Evolutionary conservation across 306 rosid genomes (phyloP).

Genomic region (Canavalia gladiata): DNA sequence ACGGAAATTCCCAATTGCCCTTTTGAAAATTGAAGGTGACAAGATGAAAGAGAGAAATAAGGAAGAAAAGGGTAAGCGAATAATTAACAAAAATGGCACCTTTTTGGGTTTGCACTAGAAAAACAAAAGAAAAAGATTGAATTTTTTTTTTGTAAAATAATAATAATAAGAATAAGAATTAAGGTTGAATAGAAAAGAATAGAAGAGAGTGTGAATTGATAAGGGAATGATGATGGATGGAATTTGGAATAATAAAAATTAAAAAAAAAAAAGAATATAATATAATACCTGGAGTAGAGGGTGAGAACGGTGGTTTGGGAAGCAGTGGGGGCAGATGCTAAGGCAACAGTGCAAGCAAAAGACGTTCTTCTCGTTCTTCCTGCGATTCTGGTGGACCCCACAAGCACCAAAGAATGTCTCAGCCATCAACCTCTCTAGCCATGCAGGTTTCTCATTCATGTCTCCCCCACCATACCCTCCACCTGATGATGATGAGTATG

Average conservation of each 20-base stretch:
- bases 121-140: neutral
- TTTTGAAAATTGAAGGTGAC: conserved; percentile 25
- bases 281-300: conserved; percentile 90
- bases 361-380: conserved; percentile 98
- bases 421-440: conserved; percentile 81
- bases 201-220: neutral
- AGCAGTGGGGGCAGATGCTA: conserved; percentile 94
- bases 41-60: conserved; percentile 17
- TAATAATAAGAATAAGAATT: too few relatives aligned
- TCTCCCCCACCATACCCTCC: conserved; percentile 42
- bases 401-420: conserved; percentile 94
- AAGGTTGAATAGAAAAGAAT: too few relatives aligned
- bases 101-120: neutral
- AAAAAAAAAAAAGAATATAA: neutral
- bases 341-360: conserved; percentile 92
- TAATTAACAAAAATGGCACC: neutral
- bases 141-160: too few relatives aligned
- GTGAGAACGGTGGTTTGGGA: conserved; percentile 76
- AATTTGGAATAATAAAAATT: neutral
- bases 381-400: conserved; percentile 80
- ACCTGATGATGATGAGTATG: conserved; percentile 29
- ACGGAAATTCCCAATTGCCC: conserved; percentile 18
- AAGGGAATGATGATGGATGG: neutral
- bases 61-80: neutral
- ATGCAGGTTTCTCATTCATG: conserved; percentile 79